Conservation (phyloP, 192 early-diverging fungal species). For the Dissophora globulifera region DNA sequence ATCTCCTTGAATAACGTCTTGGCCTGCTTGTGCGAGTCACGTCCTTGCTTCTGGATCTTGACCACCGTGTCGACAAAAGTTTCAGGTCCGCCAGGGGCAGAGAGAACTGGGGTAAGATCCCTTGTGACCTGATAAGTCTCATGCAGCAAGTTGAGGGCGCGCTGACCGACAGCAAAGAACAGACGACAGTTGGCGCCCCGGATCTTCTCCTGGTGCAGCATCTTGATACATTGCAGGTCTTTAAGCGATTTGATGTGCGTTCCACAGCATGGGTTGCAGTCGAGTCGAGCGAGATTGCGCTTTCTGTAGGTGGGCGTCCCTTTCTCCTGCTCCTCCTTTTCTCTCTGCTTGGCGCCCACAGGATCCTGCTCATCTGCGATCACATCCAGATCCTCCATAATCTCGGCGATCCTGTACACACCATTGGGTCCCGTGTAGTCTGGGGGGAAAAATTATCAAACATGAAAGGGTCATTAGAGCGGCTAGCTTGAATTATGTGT, state of each 20-base stretch:
- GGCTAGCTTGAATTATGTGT: too few species aligned
- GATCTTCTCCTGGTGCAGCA: conserved; percentile 71
- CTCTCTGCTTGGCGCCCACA: neutral
- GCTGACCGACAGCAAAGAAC: conserved; percentile 75
- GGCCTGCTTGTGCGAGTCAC: conserved; percentile 39
- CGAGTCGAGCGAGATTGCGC: conserved; percentile 60
- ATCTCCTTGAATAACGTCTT: conserved; percentile 51
- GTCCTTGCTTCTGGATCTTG: conserved; percentile 47
- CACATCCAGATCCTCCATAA: conserved; percentile 49
- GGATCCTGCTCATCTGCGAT: conserved; percentile 43
- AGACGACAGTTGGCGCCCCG: conserved; percentile 72
- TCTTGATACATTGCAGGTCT: conserved; percentile 73
- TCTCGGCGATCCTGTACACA: conserved; percentile 42
- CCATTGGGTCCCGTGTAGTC: conserved; percentile 51
- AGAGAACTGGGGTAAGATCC: conserved; percentile 48
- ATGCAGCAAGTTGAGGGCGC: conserved; percentile 60
- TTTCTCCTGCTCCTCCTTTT: neutral
- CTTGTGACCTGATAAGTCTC: conserved; percentile 46
- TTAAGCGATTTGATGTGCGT: conserved; percentile 70
- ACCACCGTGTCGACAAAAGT: conserved; percentile 55
- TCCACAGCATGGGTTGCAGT: conserved; percentile 78
- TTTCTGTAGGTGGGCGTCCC: conserved; percentile 16
- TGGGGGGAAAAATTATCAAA: neutral
- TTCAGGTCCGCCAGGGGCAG: conserved; percentile 52
- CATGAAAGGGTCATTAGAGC: too few species aligned